Evolutionary conservation across 176 grass and related monocot species (phyloP), one percentile per base, ranked within the genome.

Genomic region (Dactylis glomerata): DNA sequence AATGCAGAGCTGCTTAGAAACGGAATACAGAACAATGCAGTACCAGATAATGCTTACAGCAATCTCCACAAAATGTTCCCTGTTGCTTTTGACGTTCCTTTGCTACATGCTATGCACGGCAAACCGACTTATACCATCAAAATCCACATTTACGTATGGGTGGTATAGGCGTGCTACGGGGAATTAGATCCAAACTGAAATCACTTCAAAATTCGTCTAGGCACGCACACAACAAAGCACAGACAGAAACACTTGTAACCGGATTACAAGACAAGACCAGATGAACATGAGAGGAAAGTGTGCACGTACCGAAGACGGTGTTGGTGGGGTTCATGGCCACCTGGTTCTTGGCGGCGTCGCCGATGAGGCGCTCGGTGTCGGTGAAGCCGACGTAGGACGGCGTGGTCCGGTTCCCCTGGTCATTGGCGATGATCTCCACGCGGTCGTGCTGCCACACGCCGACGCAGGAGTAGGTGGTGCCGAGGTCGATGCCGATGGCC

Each of bases 371-470:
- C 81, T 97, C 95, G 33, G 84, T 80, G 84, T 97, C 92, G 37
- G 95, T 97, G 85, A 97, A 97, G 9, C 86, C 90, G 16, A 97
- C 95, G 50, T 97, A 97, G 8, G 95, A 95, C 6, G 92, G 95
- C 20, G 92, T 97, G 81, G 92, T 95, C 62, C 95, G 92, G 79
- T 97, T 97, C 0, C 95, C 95, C 85, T 97, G 95, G 70, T 97
- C 95, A 20, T 97, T 97, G 72, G 95, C 95, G 88, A 97, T 93
- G 84, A 97, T 95, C 90, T 97, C 95, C 17, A 97, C 92, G 22
- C 92, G 88, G 80, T 97, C 95, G 84, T 97, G 95, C 74, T 97
- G 95, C 95, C 95, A 97, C 61, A 97, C 95, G 58, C 95, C 95
- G 17, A 97, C 90, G 84, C 95, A 97, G 24, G 95, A 97, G 86